These are phyloP conservation scores for Microbotryomycetes sp. DNA, from an alignment of 1,284 basidiomycete genomes.

Conservation along the genomic window DNA sequence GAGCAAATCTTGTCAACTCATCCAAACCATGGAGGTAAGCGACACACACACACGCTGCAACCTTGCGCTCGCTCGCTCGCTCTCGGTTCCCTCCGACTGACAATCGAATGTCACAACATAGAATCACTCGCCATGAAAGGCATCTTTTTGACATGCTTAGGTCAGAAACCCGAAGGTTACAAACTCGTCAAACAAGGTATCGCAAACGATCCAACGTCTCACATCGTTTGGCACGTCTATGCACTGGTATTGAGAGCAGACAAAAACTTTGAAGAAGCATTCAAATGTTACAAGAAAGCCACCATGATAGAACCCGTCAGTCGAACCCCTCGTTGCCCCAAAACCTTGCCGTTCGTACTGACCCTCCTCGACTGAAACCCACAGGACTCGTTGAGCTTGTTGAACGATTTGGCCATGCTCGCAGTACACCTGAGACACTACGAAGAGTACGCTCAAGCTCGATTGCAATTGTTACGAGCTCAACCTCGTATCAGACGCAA, in stretches of 20 bases:
- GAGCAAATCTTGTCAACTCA: slow-evolving; percentile 93
- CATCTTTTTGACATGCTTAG: slow-evolving; percentile 74
- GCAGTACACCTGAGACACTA: slow-evolving; percentile 86
- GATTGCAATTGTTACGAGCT: slow-evolving; percentile 69
- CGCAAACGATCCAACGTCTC: slow-evolving; percentile 78
- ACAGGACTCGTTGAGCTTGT: slow-evolving; percentile 87
- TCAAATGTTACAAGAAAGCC: slow-evolving; percentile 71
- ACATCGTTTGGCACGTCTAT: slow-evolving; percentile 98
- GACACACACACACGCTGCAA: not conserved
- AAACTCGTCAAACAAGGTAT: slow-evolving; percentile 83
- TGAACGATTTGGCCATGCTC: slow-evolving; percentile 84
- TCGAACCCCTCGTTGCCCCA: slow-evolving; percentile 19
- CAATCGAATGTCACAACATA: too few relatives aligned
- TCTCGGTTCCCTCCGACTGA: too few relatives aligned
- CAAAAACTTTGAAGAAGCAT: slow-evolving; percentile 77
- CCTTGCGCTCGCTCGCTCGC: too few relatives aligned
- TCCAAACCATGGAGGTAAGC: slow-evolving; percentile 86
- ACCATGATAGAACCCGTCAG: slow-evolving; percentile 79
- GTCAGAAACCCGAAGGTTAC: slow-evolving; percentile 73
- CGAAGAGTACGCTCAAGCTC: slow-evolving; percentile 70
- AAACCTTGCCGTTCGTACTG: not conserved
- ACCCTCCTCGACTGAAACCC: not conserved
- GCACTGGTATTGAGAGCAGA: slow-evolving; percentile 87
- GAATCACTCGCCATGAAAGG: slow-evolving; percentile 94
- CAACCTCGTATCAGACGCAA: slow-evolving; percentile 79